Evolutionary conservation across 2,329 filamentous ascomycete genomes (phyloP), one percentile per base, ranked within the genome.

Genomic region (Endothia cerciana): DNA sequence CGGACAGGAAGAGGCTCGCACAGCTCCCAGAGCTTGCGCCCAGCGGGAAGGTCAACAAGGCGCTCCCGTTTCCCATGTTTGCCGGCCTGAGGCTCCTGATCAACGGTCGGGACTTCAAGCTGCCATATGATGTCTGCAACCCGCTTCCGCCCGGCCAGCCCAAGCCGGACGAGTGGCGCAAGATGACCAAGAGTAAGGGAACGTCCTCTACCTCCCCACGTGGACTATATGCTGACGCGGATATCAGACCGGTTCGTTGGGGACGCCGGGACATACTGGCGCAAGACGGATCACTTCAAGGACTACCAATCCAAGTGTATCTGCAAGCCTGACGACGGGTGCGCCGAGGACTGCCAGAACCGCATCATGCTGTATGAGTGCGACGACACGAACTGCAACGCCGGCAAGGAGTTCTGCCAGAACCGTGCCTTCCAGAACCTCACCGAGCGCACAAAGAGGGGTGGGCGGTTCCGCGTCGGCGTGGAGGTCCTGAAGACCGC

Each of bases 281-380:
- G 91, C 76, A 93, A 92, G 73, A 88, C 85, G 51, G 90, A 90
- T 45, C 87, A 90, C 67, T 86, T 90, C 71, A 88, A 93, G 72
- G 86, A 92, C 68, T 92, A 90, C 66, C 87, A 88, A 65, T 91
- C 89, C 67, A 89, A 88, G 74, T 97, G 93, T 74, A 88, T 93
- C 65, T 97, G 93, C 79, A 88, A 81, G 51, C 82, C 86, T 7
- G 91, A 94, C 62, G 88, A 90, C 63, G 93, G 93, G 43, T 98
- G 95, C 73, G 91, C 89, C 69, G 93, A 97, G 69, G 86, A 91
- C 72, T 99, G 95, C 78, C 91, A 97, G 74, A 99, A 99, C 77
- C 86, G 93, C 69, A 93, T 93, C 77, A 98, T 98, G 93, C 89
- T 97, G 64, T 98, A 97, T 77, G 95, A 99, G 79, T 99, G 95